Evolutionary conservation across 305 asterid genomes (phyloP), one percentile per base, ranked within the genome.

Genomic region (Fraxinus sp.): DNA sequence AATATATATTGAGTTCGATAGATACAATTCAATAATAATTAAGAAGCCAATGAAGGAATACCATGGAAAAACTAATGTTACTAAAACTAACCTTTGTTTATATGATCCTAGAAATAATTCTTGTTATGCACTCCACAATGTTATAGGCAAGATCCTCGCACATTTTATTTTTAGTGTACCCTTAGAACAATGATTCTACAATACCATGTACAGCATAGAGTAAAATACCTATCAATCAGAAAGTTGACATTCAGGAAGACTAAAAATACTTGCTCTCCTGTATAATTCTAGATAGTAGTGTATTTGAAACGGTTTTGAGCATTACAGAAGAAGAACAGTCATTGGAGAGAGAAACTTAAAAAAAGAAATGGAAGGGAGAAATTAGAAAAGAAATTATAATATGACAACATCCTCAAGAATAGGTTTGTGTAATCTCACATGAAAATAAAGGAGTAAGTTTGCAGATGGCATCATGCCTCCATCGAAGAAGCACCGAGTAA

Each of bases 381-480:
- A 71, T n/a, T 13, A 11, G 30, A 36, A 0, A 74, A 20, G 28
- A 20, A 37, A 36, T 20, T 18, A 20, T 49, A 3, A 78, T n/a
- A 64, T 76, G 14, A 44, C 16, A 0, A 14, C 71, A 49, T 46
- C 7, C 66, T 46, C 37, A 62, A 62, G 32, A 7, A 62, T 9
- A 62, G 32, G 72, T 20, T 22, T 7, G 28, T 62, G 71, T 20
- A 62, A 83, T 68, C 85, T 90, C 46, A 91, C 98, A 93, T 95
- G 98, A 89, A 92, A 95, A 89, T 95, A 95, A 18, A 93, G 97
- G 81, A 95, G 97, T 85, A 94, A 86, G 84, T 91, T 89, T 64
- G 98, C 97, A 0, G 98, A 88, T 74, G 97, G 97, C 97, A 95
- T 95, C 73, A 97, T 95, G 74, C 98, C 98, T 41, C 98, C 97